These are phyloP conservation scores for Pseudocercospora musae DNA, from an alignment of 2,329 filamentous ascomycete species.

Conservation along the genomic window DNA sequence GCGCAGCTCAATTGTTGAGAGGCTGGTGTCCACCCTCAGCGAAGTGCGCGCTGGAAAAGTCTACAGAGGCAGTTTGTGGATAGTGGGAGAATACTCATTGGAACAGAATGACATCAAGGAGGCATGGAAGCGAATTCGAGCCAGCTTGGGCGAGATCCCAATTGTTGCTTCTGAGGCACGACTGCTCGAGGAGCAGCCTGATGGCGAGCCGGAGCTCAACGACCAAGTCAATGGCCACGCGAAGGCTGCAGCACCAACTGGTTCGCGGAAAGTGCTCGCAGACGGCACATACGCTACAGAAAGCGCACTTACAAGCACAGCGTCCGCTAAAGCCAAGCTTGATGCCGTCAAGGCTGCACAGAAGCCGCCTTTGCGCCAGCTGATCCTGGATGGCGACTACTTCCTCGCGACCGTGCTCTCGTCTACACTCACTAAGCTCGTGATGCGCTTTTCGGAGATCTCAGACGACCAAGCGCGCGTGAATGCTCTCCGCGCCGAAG, in stretches of 20 bases:
- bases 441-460: slow-evolving; percentile 95
- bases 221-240: slow-evolving; percentile 77
- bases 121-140: slow-evolving; percentile 92
- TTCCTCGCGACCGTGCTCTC: slow-evolving; percentile 94
- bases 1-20: slow-evolving; percentile 79
- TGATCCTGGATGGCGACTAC: slow-evolving; percentile 96
- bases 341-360: slow-evolving; percentile 96
- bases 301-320: slow-evolving; percentile 89
- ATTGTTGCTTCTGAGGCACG: slow-evolving; percentile 94
- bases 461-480: slow-evolving; percentile 81
- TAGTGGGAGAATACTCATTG: slow-evolving; percentile 93
- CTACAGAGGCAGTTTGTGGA: slow-evolving; percentile 94
- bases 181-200: slow-evolving; percentile 75
- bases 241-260: slow-evolving; percentile 71
- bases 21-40: slow-evolving; percentile 82
- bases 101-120: slow-evolving; percentile 92
- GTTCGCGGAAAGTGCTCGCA: slow-evolving; percentile 86
- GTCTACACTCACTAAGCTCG: slow-evolving; percentile 91
- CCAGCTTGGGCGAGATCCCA: slow-evolving; percentile 92
- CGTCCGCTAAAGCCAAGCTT: slow-evolving; percentile 81
- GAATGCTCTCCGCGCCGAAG: slow-evolving; percentile 90
- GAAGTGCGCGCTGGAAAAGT: slow-evolving; percentile 97
- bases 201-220: slow-evolving; percentile 58
- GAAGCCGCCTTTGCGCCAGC: slow-evolving; percentile 89
- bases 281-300: slow-evolving; percentile 98